A percentile compares a stretch with the other conserved stretches of the same genome.
These are phyloP conservation scores for Neostapfia colusana DNA, from an alignment of 176 grass and related monocot genomes.

Conservation along the genomic window DNA sequence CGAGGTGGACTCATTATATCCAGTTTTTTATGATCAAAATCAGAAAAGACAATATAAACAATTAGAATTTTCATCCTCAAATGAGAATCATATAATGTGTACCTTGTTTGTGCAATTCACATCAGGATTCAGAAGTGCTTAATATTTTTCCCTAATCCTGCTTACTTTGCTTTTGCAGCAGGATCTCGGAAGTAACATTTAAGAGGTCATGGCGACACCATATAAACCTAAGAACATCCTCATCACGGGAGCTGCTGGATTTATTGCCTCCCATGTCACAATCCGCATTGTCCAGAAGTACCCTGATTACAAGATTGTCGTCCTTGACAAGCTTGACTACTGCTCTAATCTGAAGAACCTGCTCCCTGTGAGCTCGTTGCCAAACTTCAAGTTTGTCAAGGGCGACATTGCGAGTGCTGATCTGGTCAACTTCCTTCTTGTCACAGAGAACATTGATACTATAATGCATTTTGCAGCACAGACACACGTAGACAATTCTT, in stretches of 20 bases:
- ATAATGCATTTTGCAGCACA: conserved; percentile 92
- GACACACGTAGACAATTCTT: conserved; percentile 88
- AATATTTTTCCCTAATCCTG: neutral
- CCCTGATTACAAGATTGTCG: conserved; percentile 80
- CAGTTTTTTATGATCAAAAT: neutral
- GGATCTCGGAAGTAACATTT: conserved; percentile 19
- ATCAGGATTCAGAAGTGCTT: neutral
- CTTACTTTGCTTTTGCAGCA: conserved; percentile 19
- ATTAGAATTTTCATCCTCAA: neutral
- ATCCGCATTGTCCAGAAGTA: conserved; percentile 72
- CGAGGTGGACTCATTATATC: neutral
- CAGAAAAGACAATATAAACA: neutral
- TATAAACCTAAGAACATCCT: conserved; percentile 80
- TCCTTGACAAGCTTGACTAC: conserved; percentile 92
- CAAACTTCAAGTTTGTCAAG: conserved; percentile 93
- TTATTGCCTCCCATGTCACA: conserved; percentile 80
- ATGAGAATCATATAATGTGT: neutral
- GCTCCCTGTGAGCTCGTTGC: conserved; percentile 51
- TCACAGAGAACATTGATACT: conserved; percentile 87
- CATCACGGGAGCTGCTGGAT: conserved; percentile 78
- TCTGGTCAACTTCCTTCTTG: conserved; percentile 84
- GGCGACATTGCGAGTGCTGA: conserved; percentile 82
- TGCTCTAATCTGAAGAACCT: conserved; percentile 90
- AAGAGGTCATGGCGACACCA: conserved; percentile 41
- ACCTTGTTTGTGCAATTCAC: neutral